phyloP scores from a whole-genome alignment of 768 basidiomycete genomes.

The Boletus rubescentipes region DNA sequence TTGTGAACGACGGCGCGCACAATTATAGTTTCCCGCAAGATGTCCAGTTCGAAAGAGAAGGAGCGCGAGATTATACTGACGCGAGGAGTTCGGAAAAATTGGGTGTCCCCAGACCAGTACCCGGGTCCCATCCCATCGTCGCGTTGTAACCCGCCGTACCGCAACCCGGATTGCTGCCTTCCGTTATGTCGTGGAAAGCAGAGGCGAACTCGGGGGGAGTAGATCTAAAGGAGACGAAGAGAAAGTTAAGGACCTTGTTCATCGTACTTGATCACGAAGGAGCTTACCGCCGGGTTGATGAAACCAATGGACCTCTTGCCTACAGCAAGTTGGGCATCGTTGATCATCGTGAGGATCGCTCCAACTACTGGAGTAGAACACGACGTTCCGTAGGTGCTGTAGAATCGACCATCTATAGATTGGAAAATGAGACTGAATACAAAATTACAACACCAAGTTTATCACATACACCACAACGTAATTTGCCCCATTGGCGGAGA shows the following conservation, averaged over 20 bases:
- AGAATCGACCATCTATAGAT: slow-evolving; percentile 27
- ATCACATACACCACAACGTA: slow-evolving; percentile 23
- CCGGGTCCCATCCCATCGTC: slow-evolving; percentile 42
- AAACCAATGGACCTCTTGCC: slow-evolving; percentile 33
- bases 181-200: slow-evolving; percentile 42
- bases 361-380: slow-evolving; percentile 32
- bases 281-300: slow-evolving; percentile 7
- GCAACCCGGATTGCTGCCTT: slow-evolving; percentile 46
- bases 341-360: slow-evolving; percentile 38
- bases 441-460: background rate
- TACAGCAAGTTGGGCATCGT: slow-evolving; percentile 35
- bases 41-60: no score
- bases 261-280: background rate
- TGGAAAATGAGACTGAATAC: background rate
- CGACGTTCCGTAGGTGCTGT: slow-evolving; percentile 33
- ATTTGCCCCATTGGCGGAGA: slow-evolving; percentile 38
- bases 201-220: slow-evolving; percentile 1
- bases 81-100: slow-evolving; percentile 40
- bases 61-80: no score
- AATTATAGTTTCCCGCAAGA: no score
- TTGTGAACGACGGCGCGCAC: no score
- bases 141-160: slow-evolving; percentile 39
- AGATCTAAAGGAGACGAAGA: background rate
- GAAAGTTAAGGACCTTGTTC: background rate
- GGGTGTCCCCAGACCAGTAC: slow-evolving; percentile 47